phyloP scores from a whole-genome alignment of 345 rosid genomes.

The Salix brachista region DNA sequence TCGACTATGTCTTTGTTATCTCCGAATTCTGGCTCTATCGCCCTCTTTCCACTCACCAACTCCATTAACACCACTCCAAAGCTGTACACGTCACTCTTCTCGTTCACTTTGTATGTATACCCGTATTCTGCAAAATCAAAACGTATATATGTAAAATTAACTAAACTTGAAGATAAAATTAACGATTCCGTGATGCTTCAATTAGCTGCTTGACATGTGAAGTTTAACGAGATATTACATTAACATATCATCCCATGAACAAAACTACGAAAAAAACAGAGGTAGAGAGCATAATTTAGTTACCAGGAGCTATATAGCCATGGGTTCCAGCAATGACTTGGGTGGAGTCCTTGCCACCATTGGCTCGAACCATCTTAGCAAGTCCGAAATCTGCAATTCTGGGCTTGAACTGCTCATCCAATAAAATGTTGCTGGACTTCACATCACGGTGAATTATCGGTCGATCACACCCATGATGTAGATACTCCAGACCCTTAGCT shows the following conservation, averaged over 20 bases:
- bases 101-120: constrained; percentile 69
- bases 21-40: constrained; percentile 74
- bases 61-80: constrained; percentile 94
- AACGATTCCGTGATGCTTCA: too few relatives aligned
- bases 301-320: constrained; percentile 98
- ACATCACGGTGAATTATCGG: constrained; percentile 85
- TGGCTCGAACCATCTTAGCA: constrained; percentile 70
- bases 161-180: not conserved
- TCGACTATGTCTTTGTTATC: constrained; percentile 73
- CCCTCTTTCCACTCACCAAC: constrained; percentile 73
- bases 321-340: constrained; percentile 79
- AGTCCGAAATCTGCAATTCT: constrained; percentile 95
- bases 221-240: too few relatives aligned
- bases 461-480: constrained; percentile 72
- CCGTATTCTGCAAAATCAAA: constrained; percentile 65
- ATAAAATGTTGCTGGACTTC: constrained; percentile 77
- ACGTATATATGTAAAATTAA: not conserved
- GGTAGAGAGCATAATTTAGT: not conserved
- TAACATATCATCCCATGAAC: too few relatives aligned
- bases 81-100: constrained; percentile 91
- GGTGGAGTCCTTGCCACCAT: constrained; percentile 52
- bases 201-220: too few relatives aligned
- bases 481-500: constrained; percentile 81
- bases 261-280: too few relatives aligned
- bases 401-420: constrained; percentile 70